Base-by-base conservation (phyloP, 1,139 yeast genomes). In the Nakaseomyces nivariensis region DNA sequence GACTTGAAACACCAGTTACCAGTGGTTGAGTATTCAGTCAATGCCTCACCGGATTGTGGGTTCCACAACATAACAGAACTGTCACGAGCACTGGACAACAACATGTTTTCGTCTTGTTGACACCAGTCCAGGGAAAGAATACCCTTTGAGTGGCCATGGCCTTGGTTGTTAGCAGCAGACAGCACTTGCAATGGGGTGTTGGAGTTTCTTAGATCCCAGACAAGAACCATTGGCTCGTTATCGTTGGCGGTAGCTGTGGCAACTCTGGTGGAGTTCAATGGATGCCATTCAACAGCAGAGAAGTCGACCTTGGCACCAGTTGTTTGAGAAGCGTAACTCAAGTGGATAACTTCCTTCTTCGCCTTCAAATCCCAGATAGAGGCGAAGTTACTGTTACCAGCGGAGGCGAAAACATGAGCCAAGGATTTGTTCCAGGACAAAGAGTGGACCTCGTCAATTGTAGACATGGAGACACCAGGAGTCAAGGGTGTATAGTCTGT, bases 171-270 rank as follows among this genome's bases (percentile, higher is more conserved):
- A 9, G 34, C 37, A 5, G 47, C 36, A 6, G 57, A 47, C 61
- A 92, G 69, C 31, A 85, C 73, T 54, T 72, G 71, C 64, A 87
- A 90, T 6, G 99, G 98, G 25, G 86, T 90, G 63, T 85, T 85
- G 26, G 96, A 80, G 66, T 92, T 92, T 68, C 97, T 80, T 63
- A 94, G 76, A 71, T 92, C 97, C 98, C 98, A 94, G 13, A 92
- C 75, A 57, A 88, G 71, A 50, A 94, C 82, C 38, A 86, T 76
- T 9, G 98, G 96, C 54, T 82, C 81, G 17, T 76, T 72, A 66
- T 90, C 97, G 54, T 79, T 79, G 51, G 84, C 89, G 44, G 94
- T 82, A 32, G 96, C 96, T 33, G 97, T 90, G 40, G 86, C 79
- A 56, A 94, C 78, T 63, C 82, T 83, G 11, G 97, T 92, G 48